These are phyloP conservation scores for Saprolegnia diclina DNA, from an alignment of 352 stramenopile genomes.

Conservation along the genomic window DNA sequence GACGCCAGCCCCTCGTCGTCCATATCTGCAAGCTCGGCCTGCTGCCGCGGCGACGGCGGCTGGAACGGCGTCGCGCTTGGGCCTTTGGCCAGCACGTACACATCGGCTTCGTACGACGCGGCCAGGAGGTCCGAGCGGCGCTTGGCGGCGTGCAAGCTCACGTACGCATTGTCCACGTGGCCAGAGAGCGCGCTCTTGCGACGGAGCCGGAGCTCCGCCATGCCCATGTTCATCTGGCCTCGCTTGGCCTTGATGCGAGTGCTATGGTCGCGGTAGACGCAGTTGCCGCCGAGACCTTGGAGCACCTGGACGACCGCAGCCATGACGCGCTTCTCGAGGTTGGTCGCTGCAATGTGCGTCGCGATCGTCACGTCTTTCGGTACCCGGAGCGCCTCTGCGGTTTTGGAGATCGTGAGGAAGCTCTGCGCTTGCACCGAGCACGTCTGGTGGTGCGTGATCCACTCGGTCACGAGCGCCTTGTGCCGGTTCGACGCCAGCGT, in stretches of 20 bases:
- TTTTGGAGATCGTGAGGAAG: slow-evolving; percentile 15
- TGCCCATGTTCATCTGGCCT: not conserved
- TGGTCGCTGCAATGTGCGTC: slow-evolving; percentile 10
- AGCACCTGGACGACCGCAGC: slow-evolving; percentile 21
- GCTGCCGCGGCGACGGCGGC: not conserved
- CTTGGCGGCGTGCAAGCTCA: not conserved
- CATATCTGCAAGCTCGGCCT: not conserved
- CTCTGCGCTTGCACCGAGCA: slow-evolving; percentile 15
- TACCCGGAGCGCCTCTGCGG: slow-evolving; percentile 14
- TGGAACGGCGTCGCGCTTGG: not conserved
- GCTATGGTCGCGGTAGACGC: not conserved
- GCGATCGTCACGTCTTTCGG: slow-evolving; percentile 8
- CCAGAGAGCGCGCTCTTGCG: not conserved
- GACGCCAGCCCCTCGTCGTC: not conserved
- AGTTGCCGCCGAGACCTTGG: slow-evolving; percentile 19
- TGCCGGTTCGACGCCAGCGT: slow-evolving; percentile 1
- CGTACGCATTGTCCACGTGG: not conserved
- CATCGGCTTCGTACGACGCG: not conserved
- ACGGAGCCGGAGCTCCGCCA: not conserved
- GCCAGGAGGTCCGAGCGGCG: not conserved
- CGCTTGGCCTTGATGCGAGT: not conserved
- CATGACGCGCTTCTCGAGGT: slow-evolving; percentile 25
- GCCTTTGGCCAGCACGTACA: not conserved
- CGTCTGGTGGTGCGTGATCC: not conserved
- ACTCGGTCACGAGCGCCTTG: slow-evolving; percentile 17